Percentiles rank a stretch among this genome's conserved stretches.
Evolutionary conservation across 371 early-diverging fungal genomes (phyloP).

Genomic region (Rhizopus arrhizus): DNA sequence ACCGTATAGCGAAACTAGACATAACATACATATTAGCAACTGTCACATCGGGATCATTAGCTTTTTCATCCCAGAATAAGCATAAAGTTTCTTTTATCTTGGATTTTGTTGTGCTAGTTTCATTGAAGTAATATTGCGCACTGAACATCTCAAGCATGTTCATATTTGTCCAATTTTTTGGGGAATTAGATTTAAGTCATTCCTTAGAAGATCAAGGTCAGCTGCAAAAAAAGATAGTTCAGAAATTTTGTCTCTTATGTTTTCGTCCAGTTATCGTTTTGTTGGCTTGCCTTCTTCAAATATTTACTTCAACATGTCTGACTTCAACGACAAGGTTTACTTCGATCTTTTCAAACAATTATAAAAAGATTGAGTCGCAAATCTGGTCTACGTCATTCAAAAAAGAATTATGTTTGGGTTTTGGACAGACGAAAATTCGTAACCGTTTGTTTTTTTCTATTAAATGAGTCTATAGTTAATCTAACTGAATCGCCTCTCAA

Average conservation of each 20-base stretch:
- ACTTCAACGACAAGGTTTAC: conserved; percentile 13
- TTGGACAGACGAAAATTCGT: conserved; percentile 5
- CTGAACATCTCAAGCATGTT: conserved; percentile 21
- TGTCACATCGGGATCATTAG: conserved; percentile 9
- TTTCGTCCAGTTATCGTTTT: conserved; percentile 13
- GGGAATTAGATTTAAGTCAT: conserved; percentile 14
- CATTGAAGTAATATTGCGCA: conserved; percentile 16
- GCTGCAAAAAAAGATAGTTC: conserved; percentile 20
- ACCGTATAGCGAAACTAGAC: too few relatives aligned
- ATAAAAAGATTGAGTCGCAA: conserved; percentile 4
- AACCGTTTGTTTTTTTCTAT: conserved; percentile 1
- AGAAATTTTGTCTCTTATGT: conserved; percentile 20
- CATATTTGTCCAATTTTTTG: conserved; percentile 13
- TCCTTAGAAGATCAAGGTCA: conserved; percentile 17
- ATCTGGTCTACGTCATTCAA: conserved; percentile 5
- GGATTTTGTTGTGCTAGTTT: conserved; percentile 17
- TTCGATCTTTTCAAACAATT: conserved; percentile 9
- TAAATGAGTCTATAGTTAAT: conserved; percentile 5
- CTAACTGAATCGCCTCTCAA: conserved; percentile 18
- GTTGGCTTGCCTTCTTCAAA: conserved; percentile 20
- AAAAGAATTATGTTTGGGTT: too few relatives aligned
- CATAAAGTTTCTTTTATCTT: conserved; percentile 15
- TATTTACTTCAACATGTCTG: conserved; percentile 17
- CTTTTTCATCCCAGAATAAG: conserved; percentile 18
- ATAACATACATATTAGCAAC: too few relatives aligned